Conservation (phyloP, 768 basidiomycete species). For the Exsudoporus frostii region DNA sequence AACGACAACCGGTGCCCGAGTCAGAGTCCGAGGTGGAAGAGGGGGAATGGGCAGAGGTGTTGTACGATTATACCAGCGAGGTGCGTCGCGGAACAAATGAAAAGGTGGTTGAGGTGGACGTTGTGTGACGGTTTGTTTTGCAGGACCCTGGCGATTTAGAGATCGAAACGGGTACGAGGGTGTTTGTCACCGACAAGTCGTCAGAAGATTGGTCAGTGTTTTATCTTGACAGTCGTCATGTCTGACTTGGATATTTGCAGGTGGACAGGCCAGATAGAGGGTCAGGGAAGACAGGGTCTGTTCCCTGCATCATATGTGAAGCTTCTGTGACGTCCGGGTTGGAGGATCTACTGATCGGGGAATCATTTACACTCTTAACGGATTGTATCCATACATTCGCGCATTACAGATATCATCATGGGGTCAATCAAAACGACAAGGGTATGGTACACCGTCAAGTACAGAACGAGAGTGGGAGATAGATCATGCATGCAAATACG, state of each 20-base stretch:
- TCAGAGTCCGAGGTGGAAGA: slow-evolving; percentile 30
- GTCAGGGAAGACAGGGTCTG: slow-evolving; percentile 54
- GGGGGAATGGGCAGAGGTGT: slow-evolving; percentile 75
- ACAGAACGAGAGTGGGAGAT: slow-evolving; percentile 34
- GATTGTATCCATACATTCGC: slow-evolving; percentile 4
- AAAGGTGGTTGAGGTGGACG: not conserved
- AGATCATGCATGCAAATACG: slow-evolving; percentile 21
- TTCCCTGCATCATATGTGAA: slow-evolving; percentile 72
- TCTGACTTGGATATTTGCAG: slow-evolving; percentile 33
- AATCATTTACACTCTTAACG: not conserved
- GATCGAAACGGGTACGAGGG: slow-evolving; percentile 52
- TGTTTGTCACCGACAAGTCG: slow-evolving; percentile 62
- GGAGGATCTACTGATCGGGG: too few relatives aligned
- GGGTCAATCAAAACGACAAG: slow-evolving; percentile 23
- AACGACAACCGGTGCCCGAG: slow-evolving; percentile 14
- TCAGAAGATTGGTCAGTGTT: slow-evolving; percentile 71
- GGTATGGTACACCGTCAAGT: slow-evolving; percentile 27
- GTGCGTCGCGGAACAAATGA: slow-evolving; percentile 35
- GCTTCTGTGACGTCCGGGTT: slow-evolving; percentile 36
- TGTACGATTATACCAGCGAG: slow-evolving; percentile 71
- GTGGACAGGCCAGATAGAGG: slow-evolving; percentile 67
- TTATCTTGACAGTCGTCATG: not conserved
- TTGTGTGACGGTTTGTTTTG: not conserved
- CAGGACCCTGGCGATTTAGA: slow-evolving; percentile 70
- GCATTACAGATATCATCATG: slow-evolving; percentile 13